A percentile compares a stretch with the other conserved stretches of the same genome.
Evolutionary conservation across 139 green algal genomes (phyloP).

Genomic region (Limnomonas spitsbergensis): DNA sequence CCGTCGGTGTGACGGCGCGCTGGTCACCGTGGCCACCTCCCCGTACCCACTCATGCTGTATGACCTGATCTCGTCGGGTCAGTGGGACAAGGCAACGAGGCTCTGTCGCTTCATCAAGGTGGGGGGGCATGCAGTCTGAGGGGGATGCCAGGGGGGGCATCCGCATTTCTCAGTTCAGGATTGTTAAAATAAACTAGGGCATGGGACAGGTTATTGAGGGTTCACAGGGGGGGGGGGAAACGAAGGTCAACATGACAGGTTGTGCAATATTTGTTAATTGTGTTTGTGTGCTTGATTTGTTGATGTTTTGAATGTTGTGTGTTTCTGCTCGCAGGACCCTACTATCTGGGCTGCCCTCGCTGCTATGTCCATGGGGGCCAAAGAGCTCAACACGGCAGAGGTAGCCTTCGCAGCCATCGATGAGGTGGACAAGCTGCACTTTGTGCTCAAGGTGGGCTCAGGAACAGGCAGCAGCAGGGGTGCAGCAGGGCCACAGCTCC

Average conservation of each 20-base stretch:
- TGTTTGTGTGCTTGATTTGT: too few relatives aligned
- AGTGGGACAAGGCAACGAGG: slow-evolving; percentile 71
- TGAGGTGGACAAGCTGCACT: slow-evolving; percentile 63
- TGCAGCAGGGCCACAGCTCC: background rate
- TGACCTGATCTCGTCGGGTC: slow-evolving; percentile 41
- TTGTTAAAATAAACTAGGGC: too few relatives aligned
- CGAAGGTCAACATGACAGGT: too few relatives aligned
- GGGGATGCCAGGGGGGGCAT: background rate
- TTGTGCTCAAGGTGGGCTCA: slow-evolving; percentile 44
- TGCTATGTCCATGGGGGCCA: slow-evolving; percentile 56
- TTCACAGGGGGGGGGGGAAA: too few relatives aligned
- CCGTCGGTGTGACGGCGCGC: slow-evolving; percentile 57
- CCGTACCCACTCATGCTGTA: slow-evolving; percentile 59
- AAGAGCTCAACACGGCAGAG: slow-evolving; percentile 71
- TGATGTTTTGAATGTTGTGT: too few relatives aligned
- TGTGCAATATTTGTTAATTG: too few relatives aligned
- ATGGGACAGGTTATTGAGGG: too few relatives aligned
- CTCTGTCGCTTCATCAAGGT: slow-evolving; percentile 74
- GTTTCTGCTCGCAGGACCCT: slow-evolving; percentile 38
- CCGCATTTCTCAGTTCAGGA: too few relatives aligned
- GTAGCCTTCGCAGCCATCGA: slow-evolving; percentile 60
- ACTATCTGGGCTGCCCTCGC: slow-evolving; percentile 75
- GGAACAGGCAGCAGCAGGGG: background rate
- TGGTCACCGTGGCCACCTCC: slow-evolving; percentile 40
- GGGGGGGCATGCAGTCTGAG: background rate